Percentiles rank a stretch among this genome's conserved stretches.
Evolutionary conservation across 169 alveolate species (phyloP).

Genomic region (Plasmodium chabaudi): DNA sequence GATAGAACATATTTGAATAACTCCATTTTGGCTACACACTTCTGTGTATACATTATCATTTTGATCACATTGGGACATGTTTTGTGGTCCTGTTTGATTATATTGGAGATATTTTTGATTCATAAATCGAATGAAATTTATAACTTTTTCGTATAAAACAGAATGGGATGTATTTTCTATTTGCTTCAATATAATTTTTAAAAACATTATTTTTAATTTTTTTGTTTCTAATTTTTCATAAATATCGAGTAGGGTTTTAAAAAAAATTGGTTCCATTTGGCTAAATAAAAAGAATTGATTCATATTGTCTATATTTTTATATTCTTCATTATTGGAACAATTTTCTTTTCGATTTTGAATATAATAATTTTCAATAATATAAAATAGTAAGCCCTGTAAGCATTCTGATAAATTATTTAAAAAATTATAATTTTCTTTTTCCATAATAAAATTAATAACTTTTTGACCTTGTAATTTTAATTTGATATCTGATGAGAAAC

Average conservation of each 20-base stretch:
- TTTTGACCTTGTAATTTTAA: slow-evolving; percentile 63
- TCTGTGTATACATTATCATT: background rate
- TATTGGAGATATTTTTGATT: slow-evolving; percentile 8
- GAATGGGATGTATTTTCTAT: slow-evolving; percentile 63
- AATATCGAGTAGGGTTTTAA: slow-evolving; percentile 36
- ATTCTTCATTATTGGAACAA: background rate
- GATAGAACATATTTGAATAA: slow-evolving; percentile 10
- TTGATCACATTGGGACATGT: background rate
- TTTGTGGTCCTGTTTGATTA: background rate
- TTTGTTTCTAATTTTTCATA: slow-evolving; percentile 26
- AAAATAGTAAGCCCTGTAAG: slow-evolving; percentile 50
- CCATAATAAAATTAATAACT: slow-evolving; percentile 40
- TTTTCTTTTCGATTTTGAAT: background rate
- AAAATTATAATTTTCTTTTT: slow-evolving; percentile 57
- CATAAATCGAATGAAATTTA: slow-evolving; percentile 29
- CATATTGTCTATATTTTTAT: background rate
- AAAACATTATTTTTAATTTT: slow-evolving; percentile 45
- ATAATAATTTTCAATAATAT: slow-evolving; percentile 64
- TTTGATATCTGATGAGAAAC: slow-evolving; percentile 38
- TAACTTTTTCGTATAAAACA: slow-evolving; percentile 44
- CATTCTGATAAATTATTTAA: slow-evolving; percentile 64
- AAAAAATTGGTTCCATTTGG: slow-evolving; percentile 42
- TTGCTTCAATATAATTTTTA: slow-evolving; percentile 64
- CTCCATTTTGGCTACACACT: background rate
- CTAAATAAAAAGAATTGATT: slow-evolving; percentile 21